Evolutionary conservation across 306 rosid species (phyloP).

Genomic region (Fagus crenata): DNA sequence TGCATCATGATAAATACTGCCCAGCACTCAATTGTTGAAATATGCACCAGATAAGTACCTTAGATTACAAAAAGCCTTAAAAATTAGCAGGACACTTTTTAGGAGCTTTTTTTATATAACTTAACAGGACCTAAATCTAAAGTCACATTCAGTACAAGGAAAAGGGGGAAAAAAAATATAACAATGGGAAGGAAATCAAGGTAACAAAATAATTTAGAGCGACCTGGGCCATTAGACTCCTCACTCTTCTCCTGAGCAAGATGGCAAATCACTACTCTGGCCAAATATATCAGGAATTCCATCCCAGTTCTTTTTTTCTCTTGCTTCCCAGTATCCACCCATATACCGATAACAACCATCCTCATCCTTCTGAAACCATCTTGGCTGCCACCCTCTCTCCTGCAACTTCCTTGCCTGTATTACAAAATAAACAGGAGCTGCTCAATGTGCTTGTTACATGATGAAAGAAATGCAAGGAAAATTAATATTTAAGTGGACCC

Average conservation of each 20-base stretch:
- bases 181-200: conserved; percentile 1
- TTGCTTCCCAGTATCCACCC: conserved; percentile 95
- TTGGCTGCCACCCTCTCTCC: conserved; percentile 97
- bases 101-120: conserved; percentile 22
- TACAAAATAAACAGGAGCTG: conserved; percentile 19
- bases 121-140: conserved; percentile 39
- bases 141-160: conserved; percentile 29
- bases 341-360: conserved; percentile 79
- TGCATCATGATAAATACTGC: neutral
- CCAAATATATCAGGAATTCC: conserved; percentile 85
- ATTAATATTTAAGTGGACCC: neutral
- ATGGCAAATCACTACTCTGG: conserved; percentile 59
- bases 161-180: neutral
- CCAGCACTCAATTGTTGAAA: neutral
- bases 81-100: conserved; percentile 4
- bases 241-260: conserved; percentile 59
- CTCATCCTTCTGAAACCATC: conserved; percentile 87
- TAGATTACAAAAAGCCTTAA: neutral
- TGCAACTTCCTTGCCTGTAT: conserved; percentile 94
- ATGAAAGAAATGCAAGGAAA: neutral
- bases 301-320: conserved; percentile 73
- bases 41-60: too few species aligned
- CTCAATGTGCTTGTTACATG: conserved; percentile 11
- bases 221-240: conserved; percentile 12
- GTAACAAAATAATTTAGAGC: conserved; percentile 24